Conservation (phyloP, 2,329 filamentous ascomycete genomes). For the Alternaria ethzedia region DNA sequence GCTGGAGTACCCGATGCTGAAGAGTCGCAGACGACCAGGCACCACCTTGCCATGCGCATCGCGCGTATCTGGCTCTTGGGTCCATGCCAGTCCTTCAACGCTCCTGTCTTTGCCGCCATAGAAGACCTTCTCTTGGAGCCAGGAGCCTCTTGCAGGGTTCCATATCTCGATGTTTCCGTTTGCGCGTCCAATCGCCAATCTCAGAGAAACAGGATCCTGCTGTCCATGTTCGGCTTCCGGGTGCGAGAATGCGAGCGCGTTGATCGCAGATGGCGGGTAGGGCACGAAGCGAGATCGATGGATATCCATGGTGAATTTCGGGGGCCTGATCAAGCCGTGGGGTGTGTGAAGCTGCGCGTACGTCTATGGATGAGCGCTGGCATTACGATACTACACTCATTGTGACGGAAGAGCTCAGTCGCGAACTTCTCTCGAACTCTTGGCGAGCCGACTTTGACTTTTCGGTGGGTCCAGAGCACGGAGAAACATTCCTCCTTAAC, state of each 20-base stretch:
- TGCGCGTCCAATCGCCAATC: slow-evolving; percentile 86
- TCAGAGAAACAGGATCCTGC: slow-evolving; percentile 64
- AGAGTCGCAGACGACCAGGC: slow-evolving; percentile 79
- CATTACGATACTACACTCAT: slow-evolving; percentile 17
- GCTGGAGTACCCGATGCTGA: slow-evolving; percentile 94
- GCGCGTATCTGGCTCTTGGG: slow-evolving; percentile 79
- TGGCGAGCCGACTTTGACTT: slow-evolving; percentile 22
- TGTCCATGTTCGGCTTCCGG: slow-evolving; percentile 48
- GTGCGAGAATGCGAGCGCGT: slow-evolving; percentile 92
- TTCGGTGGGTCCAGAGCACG: slow-evolving; percentile 20
- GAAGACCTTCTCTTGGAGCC: slow-evolving; percentile 89
- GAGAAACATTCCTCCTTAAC: slow-evolving; percentile 8
- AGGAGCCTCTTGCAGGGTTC: slow-evolving; percentile 82
- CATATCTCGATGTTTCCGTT: slow-evolving; percentile 98
- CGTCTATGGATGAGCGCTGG: slow-evolving; percentile 22
- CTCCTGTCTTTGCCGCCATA: slow-evolving; percentile 83
- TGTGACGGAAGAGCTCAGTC: slow-evolving; percentile 6
- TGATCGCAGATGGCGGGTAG: slow-evolving; percentile 90
- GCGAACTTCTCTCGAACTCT: slow-evolving; percentile 24
- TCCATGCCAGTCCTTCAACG: slow-evolving; percentile 91
- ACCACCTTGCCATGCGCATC: slow-evolving; percentile 64
- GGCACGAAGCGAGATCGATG: slow-evolving; percentile 96
- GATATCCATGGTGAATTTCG: slow-evolving; percentile 74
- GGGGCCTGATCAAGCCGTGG: not conserved
- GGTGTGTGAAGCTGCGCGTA: slow-evolving; percentile 12